Evolutionary conservation across 768 basidiomycete genomes (phyloP), one percentile per base, ranked within the genome.

Genomic region (Coprinopsis cinerea): DNA sequence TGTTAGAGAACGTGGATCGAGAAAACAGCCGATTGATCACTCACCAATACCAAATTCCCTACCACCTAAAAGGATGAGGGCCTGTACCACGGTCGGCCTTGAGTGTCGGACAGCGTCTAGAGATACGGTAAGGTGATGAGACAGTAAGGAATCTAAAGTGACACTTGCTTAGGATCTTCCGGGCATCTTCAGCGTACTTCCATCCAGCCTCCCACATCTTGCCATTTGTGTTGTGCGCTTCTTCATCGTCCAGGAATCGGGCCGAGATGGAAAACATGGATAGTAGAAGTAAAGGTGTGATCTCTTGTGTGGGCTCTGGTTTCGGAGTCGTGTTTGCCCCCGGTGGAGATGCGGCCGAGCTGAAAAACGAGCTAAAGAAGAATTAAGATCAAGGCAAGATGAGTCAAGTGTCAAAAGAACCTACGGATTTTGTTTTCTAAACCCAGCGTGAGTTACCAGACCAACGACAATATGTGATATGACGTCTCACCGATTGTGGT

Each of bases 181-280:
- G 74, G 11, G 88, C 89, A 49, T 69, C 72, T 14, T 78, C 67
- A 36, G 86, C 71, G 61, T 85, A 88, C 42, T 76, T 67, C 50
- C 77, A 77, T 1, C 86, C 84, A 5, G 78, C 82, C 55, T 84
- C 80, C 78, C 82, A 88, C 73, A 85, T 79, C 53, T 76, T 76
- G n/a, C 76, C 78, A 44, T 66, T 65, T 4, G 68, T 59, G 28
- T 74, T 71, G 46, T 69, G 55, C 56, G 76, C 71, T 54, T 71
- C 60, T 49, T 76, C 74, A 14, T 76, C 75, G 15, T 78, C 69
- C 5, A 69, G 73, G 55, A 86, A 92, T 10, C 90, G 79, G 10
- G 88, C 85, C 34, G 90, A 80, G 45, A 91, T 76, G 7, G 92
- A 76, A 60, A 92, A 91, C 65, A 94, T 90, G 1, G 87, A 77